Evolutionary conservation across 257 asterid species (phyloP).

Genomic region (Salvia splendens): DNA sequence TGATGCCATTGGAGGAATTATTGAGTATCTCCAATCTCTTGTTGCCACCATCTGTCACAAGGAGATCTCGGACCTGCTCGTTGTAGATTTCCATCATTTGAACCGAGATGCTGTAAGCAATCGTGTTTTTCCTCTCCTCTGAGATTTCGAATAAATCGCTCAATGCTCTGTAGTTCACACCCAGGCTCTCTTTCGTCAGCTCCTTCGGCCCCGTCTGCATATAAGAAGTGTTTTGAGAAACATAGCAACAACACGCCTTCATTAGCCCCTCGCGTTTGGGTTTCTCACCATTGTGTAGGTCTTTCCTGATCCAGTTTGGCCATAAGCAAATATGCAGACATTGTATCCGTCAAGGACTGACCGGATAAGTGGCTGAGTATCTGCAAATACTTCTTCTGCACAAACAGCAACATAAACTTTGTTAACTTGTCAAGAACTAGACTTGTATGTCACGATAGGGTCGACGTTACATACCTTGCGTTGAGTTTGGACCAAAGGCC

Average conservation of each 20-base stretch:
- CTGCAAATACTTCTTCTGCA: constrained; percentile 52
- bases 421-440: background rate
- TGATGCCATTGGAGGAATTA: constrained; percentile 66
- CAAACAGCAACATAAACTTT: background rate
- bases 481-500: constrained; percentile 53
- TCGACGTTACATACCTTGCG: constrained; percentile 45
- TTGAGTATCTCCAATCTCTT: constrained; percentile 73
- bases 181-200: constrained; percentile 46
- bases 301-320: constrained; percentile 55
- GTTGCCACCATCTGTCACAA: constrained; percentile 41
- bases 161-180: constrained; percentile 64
- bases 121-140: constrained; percentile 42
- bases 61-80: constrained; percentile 66
- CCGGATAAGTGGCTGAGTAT: constrained; percentile 52
- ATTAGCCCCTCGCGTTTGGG: background rate
- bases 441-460: background rate
- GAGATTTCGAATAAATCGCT: constrained; percentile 54
- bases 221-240: background rate
- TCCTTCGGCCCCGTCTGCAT: constrained; percentile 54
- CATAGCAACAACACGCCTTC: background rate
- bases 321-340: constrained; percentile 59
- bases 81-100: constrained; percentile 66
- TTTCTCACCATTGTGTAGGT: constrained; percentile 46
- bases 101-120: constrained; percentile 49
- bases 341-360: constrained; percentile 59